phyloP scores from a whole-genome alignment of 1,139 yeast genomes.

The Hansenula sp. region DNA sequence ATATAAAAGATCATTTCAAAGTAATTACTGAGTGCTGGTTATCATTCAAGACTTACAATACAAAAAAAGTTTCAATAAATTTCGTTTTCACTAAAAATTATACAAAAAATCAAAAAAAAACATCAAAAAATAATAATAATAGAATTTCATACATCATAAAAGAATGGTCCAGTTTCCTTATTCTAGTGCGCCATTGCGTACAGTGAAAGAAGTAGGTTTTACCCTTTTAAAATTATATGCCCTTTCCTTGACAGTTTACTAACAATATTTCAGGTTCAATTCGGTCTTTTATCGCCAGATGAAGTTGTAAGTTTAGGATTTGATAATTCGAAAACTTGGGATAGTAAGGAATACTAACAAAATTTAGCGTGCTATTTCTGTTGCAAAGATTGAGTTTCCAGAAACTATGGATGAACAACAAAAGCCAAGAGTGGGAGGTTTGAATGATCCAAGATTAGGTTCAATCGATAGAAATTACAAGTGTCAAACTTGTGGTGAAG shows the following conservation, averaged over 20 bases:
- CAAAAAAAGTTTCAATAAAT: neutral
- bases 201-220: conserved; percentile 80
- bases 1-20: neutral
- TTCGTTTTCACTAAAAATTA: neutral
- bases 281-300: conserved; percentile 96
- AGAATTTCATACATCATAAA: conserved; percentile 17
- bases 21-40: conserved; percentile 1
- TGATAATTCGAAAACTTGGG: too few relatives aligned
- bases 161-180: conserved; percentile 64
- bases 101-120: neutral
- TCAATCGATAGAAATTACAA: conserved; percentile 95
- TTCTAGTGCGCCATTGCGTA: conserved; percentile 96
- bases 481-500: conserved; percentile 99
- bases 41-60: neutral
- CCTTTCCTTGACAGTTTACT: conserved; percentile 1
- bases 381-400: conserved; percentile 95
- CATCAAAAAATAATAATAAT: neutral
- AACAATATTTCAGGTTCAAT: conserved; percentile 57
- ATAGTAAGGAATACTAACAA: conserved; percentile 13
- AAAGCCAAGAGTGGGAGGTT: conserved; percentile 93
- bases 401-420: conserved; percentile 99
- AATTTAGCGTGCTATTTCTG: conserved; percentile 78
- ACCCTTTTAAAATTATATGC: neutral
- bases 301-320: conserved; percentile 55
- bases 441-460: conserved; percentile 95